Evolutionary conservation across 169 alveolate genomes (phyloP), one percentile per base, ranked within the genome.

Genomic region (Plasmodium berghei): DNA sequence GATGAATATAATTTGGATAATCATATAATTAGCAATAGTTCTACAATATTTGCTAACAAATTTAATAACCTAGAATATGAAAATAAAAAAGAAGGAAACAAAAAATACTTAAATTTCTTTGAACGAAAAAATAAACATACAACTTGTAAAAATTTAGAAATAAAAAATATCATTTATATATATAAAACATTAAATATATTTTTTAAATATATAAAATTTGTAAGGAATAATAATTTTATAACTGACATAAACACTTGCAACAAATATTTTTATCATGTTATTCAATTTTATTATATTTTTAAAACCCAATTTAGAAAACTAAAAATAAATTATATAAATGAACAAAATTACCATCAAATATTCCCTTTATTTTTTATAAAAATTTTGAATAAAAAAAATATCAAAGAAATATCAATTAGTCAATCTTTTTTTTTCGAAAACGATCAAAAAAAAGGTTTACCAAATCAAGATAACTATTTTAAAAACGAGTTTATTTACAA

Each of bases 251-350:
- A 10, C 1, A 52, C 14, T 14, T 40, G 49, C 2, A 62, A 20
- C 0, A 18, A 22, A 40, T 70, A 77, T 28, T 34, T 77, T 9
- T 45, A 63, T 24, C 18, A 52, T 40, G 5, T 42, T 49, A 56
- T 77, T 46, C 63, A 49, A 10, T 77, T 77, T 77, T 77, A 77
- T 69, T 77, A 77, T 46, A 28, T 77, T 9, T 69, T 77, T 46
- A 77, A 56, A 77, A 77, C 40, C 0, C 2, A 3, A 16, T 34
- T 63, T 64, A 66, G 89, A 45, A 77, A 64, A 46, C 6, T n/a
- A 24, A 63, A 49, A 26, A 26, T 69, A 28, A 48, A 40, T 40
- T 9, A 64, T 14, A 49, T 77, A 18, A 64, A 52, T 10, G 89
- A 77, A 24, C 14, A 64, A 52, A 64, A 67, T n/a, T 62, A 63